Base-by-base conservation (phyloP, 2,329 filamentous ascomycete species). In the Fusarium acutatum region DNA sequence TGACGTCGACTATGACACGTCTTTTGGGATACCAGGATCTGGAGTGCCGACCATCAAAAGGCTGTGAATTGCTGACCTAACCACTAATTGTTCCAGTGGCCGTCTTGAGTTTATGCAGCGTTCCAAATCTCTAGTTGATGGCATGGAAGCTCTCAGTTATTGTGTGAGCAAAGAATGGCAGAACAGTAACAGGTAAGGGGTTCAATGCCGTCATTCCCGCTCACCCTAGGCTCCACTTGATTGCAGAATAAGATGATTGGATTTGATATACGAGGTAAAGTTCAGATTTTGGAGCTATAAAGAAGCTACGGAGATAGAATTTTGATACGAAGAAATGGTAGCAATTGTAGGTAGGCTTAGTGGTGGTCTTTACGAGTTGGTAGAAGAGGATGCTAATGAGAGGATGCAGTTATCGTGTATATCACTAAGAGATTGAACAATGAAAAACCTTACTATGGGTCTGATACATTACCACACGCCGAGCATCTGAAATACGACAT, bases 1-100 rank as follows among this genome's bases (percentile, higher is more conserved):
- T 73, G 75, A 70, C 71, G 61, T 60, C 34, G 64, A 28, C 56
- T 37, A 62, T 64, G 66, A 64, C 58, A 71, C 66, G 67, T 46
- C 37, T 60, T 38, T 60, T 30, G 47, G 41, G 26, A 20, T 26
- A 37, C 47, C 30, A 28, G 37, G 35, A 38, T 40, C 38, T 59
- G 7, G 43, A 34, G 30, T 20, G 28, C 47, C 40, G 28, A 34
- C 41, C 47, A 64, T 40, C 15, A 58, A 43, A 52, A 34, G n/a
- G 50, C 44, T 41, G 20, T 60, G 38, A 22, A 34, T 59, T 65
- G 60, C 38, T 72, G 26, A 46, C 47, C 26, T 44, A 22, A 32
- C 32, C 8, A 35, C 47, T 60, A 32, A 65, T 50, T 30, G 3
- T 40, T 28, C 15, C 26, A 14, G 50, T 30, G 34, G 34, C 12